phyloP scores from a whole-genome alignment of 306 rosid genomes.

The Sicyos edulis region DNA sequence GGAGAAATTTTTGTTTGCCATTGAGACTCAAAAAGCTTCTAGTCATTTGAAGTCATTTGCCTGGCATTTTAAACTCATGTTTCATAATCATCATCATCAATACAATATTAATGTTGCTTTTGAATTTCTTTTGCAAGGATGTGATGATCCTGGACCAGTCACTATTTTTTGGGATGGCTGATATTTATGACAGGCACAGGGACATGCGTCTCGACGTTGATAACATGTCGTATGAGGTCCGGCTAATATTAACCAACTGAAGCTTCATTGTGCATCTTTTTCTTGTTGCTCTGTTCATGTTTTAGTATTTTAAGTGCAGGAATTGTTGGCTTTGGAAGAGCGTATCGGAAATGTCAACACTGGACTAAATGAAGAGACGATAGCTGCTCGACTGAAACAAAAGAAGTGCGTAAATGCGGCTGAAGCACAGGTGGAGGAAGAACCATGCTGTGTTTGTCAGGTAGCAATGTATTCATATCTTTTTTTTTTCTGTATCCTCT shows the following conservation, averaged over 20 bases:
- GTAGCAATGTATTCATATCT: conserved; percentile 25
- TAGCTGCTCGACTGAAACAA: conserved; percentile 48
- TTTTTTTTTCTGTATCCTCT: too few relatives aligned
- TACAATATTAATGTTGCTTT: not conserved
- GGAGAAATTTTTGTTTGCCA: not conserved
- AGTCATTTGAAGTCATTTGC: not conserved
- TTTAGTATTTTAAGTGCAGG: conserved; percentile 35
- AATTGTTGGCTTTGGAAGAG: conserved; percentile 88
- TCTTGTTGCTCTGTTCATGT: not conserved
- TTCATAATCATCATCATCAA: not conserved
- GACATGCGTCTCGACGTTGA: conserved; percentile 99
- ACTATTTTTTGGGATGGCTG: conserved; percentile 74
- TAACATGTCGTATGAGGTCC: conserved; percentile 94
- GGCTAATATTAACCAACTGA: not conserved
- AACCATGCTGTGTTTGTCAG: conserved; percentile 96
- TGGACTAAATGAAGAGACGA: conserved; percentile 70
- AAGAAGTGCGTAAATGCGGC: conserved; percentile 37
- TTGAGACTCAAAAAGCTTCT: not conserved
- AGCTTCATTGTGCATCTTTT: not conserved
- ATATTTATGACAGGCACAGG: conserved; percentile 80
- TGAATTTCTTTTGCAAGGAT: conserved; percentile 45
- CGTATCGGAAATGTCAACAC: conserved; percentile 92
- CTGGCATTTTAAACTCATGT: conserved; percentile 18
- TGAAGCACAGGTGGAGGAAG: conserved; percentile 48
- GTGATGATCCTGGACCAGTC: conserved; percentile 92